phyloP scores from a whole-genome alignment of 2,329 filamentous ascomycete genomes.

The Cytospora schulzeri region DNA sequence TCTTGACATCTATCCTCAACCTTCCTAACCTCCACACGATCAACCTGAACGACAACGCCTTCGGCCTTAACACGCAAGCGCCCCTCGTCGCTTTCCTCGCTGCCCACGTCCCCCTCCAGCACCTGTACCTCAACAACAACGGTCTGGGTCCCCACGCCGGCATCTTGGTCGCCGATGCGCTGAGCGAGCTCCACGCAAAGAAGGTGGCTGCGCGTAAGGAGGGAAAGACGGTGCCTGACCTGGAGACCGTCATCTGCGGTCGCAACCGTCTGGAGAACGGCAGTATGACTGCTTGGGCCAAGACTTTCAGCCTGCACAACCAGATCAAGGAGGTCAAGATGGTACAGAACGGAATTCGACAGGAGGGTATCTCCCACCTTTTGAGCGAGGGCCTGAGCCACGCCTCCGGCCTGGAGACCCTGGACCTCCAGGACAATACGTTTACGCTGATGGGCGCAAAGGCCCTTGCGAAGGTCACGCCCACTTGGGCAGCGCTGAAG shows the following conservation, averaged over 20 bases:
- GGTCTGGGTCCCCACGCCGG: slow-evolving; percentile 91
- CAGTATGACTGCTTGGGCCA: slow-evolving; percentile 94
- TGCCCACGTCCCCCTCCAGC: slow-evolving; percentile 84
- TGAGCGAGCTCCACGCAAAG: slow-evolving; percentile 78
- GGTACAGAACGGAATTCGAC: slow-evolving; percentile 96
- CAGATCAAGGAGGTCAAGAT: slow-evolving; percentile 88
- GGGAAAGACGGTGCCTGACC: slow-evolving; percentile 72
- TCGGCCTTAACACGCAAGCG: slow-evolving; percentile 91
- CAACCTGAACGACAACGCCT: slow-evolving; percentile 97
- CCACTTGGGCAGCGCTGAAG: slow-evolving; percentile 72
- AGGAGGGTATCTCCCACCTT: slow-evolving; percentile 85
- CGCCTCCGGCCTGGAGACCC: slow-evolving; percentile 67
- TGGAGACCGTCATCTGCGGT: slow-evolving; percentile 97
- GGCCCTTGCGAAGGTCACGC: slow-evolving; percentile 74
- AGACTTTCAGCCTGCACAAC: slow-evolving; percentile 79
- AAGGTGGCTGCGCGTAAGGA: slow-evolving; percentile 77
- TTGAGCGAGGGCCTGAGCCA: slow-evolving; percentile 77
- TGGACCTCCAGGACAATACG: slow-evolving; percentile 97
- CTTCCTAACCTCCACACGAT: slow-evolving; percentile 86
- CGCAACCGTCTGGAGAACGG: slow-evolving; percentile 95
- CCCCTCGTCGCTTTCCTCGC: slow-evolving; percentile 91
- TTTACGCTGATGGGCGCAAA: slow-evolving; percentile 82
- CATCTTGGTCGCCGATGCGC: slow-evolving; percentile 83
- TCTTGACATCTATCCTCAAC: slow-evolving; percentile 84
- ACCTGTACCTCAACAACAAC: slow-evolving; percentile 98